These are phyloP conservation scores for Ophiocordyceps robertsii DNA, from an alignment of 2,329 filamentous ascomycete genomes.

Conservation along the genomic window DNA sequence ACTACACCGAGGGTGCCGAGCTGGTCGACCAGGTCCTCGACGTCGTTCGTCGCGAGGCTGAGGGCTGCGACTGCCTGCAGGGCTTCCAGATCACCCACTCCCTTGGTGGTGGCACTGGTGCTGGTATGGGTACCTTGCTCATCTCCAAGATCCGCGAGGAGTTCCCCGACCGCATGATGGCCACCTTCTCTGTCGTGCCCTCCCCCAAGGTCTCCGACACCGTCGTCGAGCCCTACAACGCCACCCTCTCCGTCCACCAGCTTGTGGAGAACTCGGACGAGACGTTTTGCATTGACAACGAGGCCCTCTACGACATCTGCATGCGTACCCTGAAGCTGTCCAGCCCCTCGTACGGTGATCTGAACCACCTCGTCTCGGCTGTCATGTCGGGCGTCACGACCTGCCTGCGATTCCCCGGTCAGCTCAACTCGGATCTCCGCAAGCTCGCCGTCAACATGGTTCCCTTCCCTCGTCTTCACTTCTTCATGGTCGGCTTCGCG, in stretches of 20 bases:
- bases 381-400: slow-evolving; percentile 99
- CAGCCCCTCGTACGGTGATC: slow-evolving; percentile 96
- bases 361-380: slow-evolving; percentile 98
- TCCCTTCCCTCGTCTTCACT: slow-evolving; percentile 99
- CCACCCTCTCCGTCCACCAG: slow-evolving; percentile 96
- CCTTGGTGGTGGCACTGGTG: slow-evolving; percentile 98
- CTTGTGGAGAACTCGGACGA: slow-evolving; percentile 99
- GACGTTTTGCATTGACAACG: slow-evolving; percentile 99
- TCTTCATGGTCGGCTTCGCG: slow-evolving; percentile 99
- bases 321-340: slow-evolving; percentile 98
- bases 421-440: slow-evolving; percentile 99
- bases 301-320: slow-evolving; percentile 99
- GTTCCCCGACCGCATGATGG: slow-evolving; percentile 99
- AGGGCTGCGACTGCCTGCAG: slow-evolving; percentile 98
- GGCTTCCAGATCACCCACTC: slow-evolving; percentile 99
- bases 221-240: slow-evolving; percentile 99
- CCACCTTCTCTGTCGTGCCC: slow-evolving; percentile 96
- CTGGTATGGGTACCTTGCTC: slow-evolving; percentile 98
- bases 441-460: slow-evolving; percentile 99
- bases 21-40: slow-evolving; percentile 96
- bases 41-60: slow-evolving; percentile 95
- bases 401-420: slow-evolving; percentile 96
- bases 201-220: slow-evolving; percentile 99
- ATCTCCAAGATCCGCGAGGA: slow-evolving; percentile 99
- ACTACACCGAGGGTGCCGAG: slow-evolving; percentile 99